phyloP scores from a whole-genome alignment of 2,329 filamentous ascomycete species.

The Sphaerostilbella broomeana region DNA sequence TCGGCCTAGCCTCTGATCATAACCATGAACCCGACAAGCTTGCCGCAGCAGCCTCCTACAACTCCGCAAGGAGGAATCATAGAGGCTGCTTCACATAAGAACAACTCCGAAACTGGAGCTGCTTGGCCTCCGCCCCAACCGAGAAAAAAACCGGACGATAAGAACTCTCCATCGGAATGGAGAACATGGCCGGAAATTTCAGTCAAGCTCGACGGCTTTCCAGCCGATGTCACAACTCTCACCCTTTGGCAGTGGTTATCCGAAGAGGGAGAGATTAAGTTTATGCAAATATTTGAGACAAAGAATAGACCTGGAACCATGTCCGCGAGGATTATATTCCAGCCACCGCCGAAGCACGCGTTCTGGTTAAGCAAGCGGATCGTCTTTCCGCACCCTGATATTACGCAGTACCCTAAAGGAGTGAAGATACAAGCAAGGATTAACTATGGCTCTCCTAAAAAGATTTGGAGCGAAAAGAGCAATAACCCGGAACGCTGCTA shows the following conservation, averaged over 20 bases:
- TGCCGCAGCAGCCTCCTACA: not conserved
- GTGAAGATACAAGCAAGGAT: conserved; percentile 19
- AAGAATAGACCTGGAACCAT: conserved; percentile 16
- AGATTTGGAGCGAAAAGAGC: too few relatives aligned
- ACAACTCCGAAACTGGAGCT: not conserved
- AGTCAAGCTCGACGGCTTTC: conserved; percentile 29
- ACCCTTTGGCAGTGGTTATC: conserved; percentile 48
- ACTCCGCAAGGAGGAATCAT: not conserved
- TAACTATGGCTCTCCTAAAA: too few relatives aligned
- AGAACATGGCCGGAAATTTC: conserved; percentile 27
- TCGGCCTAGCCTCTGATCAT: not conserved
- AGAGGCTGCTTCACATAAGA: not conserved
- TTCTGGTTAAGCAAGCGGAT: conserved; percentile 44
- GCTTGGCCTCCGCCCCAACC: not conserved
- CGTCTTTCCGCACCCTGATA: conserved; percentile 21
- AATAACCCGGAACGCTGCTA: too few relatives aligned
- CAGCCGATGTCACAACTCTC: conserved; percentile 29
- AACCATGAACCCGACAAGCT: not conserved
- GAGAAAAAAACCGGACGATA: not conserved
- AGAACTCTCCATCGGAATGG: conserved; percentile 21
- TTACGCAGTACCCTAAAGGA: conserved; percentile 15
- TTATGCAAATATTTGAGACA: conserved; percentile 49
- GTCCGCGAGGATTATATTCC: conserved; percentile 47
- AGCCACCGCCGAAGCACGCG: conserved; percentile 43
- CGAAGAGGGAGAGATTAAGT: conserved; percentile 44